phyloP scores from a whole-genome alignment of 345 rosid genomes.

The Psidium friedrichsthalianum region DNA sequence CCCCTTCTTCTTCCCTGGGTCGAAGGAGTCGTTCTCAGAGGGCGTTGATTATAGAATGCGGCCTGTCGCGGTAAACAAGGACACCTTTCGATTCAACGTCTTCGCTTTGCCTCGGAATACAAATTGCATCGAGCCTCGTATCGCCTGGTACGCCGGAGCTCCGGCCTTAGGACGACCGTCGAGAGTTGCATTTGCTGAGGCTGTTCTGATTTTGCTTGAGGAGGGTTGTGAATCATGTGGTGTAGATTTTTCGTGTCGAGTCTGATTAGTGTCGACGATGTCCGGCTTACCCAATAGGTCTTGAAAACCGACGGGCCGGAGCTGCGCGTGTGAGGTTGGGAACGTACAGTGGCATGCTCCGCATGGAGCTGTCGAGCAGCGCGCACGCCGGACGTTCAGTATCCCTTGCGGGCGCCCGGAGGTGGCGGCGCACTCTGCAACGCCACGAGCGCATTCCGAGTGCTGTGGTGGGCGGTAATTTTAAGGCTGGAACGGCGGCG shows the following conservation, averaged over 20 bases:
- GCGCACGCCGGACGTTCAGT: conserved; percentile 67
- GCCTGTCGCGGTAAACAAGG: conserved; percentile 2
- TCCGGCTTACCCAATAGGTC: conserved; percentile 58
- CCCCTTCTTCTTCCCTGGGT: conserved; percentile 1
- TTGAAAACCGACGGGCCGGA: conserved; percentile 70
- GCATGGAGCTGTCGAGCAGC: conserved; percentile 70
- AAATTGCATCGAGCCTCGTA: conserved; percentile 62
- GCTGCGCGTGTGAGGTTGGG: conserved; percentile 34
- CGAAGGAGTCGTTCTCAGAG: conserved; percentile 4
- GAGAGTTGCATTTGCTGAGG: background rate
- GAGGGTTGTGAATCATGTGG: conserved; percentile 5
- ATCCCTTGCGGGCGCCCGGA: conserved; percentile 95
- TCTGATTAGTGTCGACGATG: conserved; percentile 5
- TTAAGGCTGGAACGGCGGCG: conserved; percentile 11
- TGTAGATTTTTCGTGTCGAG: too few species aligned
- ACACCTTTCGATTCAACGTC: background rate
- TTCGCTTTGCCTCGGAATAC: conserved; percentile 14
- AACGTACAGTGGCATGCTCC: conserved; percentile 83
- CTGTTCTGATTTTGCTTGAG: background rate
- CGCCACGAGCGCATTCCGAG: conserved; percentile 63
- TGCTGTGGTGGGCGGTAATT: conserved; percentile 25
- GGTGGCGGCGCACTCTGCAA: conserved; percentile 74
- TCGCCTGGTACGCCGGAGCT: conserved; percentile 64
- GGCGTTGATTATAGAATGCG: conserved; percentile 20
- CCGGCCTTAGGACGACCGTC: conserved; percentile 17